Evolutionary conservation across 2,329 filamentous ascomycete species (phyloP), one percentile per base, ranked within the genome.

Genomic region (Escovopsis sp.): DNA sequence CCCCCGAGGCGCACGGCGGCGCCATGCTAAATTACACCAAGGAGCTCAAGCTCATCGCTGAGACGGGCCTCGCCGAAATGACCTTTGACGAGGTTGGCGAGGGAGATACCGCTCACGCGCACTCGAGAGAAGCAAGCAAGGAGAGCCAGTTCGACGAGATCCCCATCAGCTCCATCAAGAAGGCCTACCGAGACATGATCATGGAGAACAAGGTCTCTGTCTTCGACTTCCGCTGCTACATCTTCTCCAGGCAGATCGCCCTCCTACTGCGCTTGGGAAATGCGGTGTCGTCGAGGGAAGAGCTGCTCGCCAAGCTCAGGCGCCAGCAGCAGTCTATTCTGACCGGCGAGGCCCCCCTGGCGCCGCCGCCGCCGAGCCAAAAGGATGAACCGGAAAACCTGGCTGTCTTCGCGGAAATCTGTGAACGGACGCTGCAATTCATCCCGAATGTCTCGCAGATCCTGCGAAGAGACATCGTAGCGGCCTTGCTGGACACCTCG

Each of bases 201-300:
- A 68, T 98, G 33, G 81, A 84, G 12, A 98, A 93, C 63, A 84
- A 94, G 49, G 93, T 98, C 31, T 98, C 91, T 0, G 71, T 94
- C 3, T 95, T 96, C 55, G 91, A 98, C 59, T 96, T 98, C 57
- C 74, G 85, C 39, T 85, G 83, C 51, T 98, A 98, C 57, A 79
- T 98, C 11, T 98, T 96, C 58, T 79, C 86, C 3, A 76, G 91
- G 20, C 89, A 98, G 53, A 76, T 94, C 47, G 75, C 82, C 3
- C 64, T 98, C 1, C 69, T 96, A 2, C 68, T 94, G 11, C 76
- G 88, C 5, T 71, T 94, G 1, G 87, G 84, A n/a, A 91, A 89
- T 54, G 75, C 75, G 0, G 73, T 64, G 59, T 77, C 74, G 2
- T 74, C 75, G 0, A 60, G 72, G 32, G 76, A 79, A 49, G 76